Conservation (phyloP, 2,329 filamentous ascomycete species). For the Venturia nashicola region DNA sequence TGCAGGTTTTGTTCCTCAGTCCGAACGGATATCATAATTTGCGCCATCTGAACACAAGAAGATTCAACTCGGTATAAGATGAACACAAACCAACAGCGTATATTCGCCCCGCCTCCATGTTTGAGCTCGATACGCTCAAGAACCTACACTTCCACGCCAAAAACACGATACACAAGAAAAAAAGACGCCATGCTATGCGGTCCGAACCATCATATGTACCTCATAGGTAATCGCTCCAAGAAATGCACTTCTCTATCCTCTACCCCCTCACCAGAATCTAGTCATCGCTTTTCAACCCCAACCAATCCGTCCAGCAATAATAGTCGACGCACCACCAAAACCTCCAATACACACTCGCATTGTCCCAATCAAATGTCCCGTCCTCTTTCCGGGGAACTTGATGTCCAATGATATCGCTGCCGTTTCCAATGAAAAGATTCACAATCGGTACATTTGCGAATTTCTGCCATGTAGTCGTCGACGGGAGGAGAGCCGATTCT, state of each 20-base stretch:
- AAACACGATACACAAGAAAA: background rate
- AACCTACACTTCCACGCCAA: background rate
- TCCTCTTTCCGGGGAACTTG: conserved; percentile 60
- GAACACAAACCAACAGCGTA: background rate
- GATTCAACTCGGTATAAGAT: too few species aligned
- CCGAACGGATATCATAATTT: too few species aligned
- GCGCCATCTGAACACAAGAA: too few species aligned
- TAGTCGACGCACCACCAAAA: conserved; percentile 46
- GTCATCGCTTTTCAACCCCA: conserved; percentile 4
- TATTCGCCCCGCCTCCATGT: background rate
- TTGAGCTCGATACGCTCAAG: background rate
- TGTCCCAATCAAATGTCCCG: conserved; percentile 66
- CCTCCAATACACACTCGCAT: conserved; percentile 47
- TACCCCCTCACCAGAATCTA: background rate
- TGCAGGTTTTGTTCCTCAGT: too few species aligned
- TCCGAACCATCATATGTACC: background rate
- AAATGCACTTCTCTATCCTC: background rate
- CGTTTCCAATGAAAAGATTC: conserved; percentile 29
- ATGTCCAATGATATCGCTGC: conserved; percentile 55
- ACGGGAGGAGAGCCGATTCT: conserved; percentile 35
- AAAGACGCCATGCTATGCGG: conserved; percentile 1
- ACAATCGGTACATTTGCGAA: conserved; percentile 39
- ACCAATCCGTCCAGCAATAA: conserved; percentile 14
- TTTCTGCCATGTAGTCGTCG: conserved; percentile 27
- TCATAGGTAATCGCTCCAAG: background rate